These are phyloP conservation scores for Acacia confusa DNA, from an alignment of 306 rosid species.

Conservation along the genomic window DNA sequence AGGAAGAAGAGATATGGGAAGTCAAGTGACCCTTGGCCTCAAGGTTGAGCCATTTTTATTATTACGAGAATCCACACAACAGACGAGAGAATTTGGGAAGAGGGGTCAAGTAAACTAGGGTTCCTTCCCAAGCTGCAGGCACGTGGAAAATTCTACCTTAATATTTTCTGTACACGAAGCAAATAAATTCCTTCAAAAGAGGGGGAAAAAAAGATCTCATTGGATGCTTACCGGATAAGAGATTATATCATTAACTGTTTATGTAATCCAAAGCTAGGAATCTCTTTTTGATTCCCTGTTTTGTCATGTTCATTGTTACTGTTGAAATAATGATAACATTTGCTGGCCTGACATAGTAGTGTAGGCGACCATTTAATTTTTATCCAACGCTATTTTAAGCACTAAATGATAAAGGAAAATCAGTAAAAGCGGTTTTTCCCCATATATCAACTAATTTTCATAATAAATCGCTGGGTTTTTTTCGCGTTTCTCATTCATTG, in stretches of 20 bases:
- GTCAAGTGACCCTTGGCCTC: conserved; percentile 38
- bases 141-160: conserved; percentile 50
- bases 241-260: conserved; percentile 20
- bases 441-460: background rate
- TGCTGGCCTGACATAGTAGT: background rate
- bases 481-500: background rate
- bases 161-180: conserved; percentile 20
- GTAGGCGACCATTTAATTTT: background rate
- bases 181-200: conserved; percentile 14
- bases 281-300: background rate
- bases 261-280: conserved; percentile 17
- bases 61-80: conserved; percentile 7
- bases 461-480: background rate
- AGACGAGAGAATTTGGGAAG: conserved; percentile 11
- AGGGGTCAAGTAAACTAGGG: conserved; percentile 29
- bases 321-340: background rate
- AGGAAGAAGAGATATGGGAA: background rate
- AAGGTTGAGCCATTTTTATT: conserved; percentile 40
- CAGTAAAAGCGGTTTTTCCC: background rate
- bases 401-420: background rate
- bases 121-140: conserved; percentile 29
- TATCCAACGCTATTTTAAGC: background rate
- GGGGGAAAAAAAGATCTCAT: conserved; percentile 28
- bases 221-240: conserved; percentile 30
- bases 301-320: background rate